These are phyloP conservation scores for Pleurotus eryngii DNA, from an alignment of 768 basidiomycete species.

Conservation along the genomic window DNA sequence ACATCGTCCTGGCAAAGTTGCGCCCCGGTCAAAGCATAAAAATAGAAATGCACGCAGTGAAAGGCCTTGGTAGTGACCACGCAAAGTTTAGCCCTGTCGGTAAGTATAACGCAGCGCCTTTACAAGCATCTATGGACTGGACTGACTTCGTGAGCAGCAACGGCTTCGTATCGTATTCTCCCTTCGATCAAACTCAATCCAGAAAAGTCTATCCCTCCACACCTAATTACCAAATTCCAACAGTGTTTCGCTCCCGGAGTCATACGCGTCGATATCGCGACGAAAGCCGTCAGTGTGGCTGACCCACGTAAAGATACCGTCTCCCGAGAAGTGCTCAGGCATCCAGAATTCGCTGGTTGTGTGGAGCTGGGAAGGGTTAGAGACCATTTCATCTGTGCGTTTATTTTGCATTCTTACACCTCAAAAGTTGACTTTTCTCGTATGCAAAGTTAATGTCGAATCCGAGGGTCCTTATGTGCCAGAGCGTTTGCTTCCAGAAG, in stretches of 20 bases:
- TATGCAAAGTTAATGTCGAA: constrained; percentile 73
- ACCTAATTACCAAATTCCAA: constrained; percentile 76
- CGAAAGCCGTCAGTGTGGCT: constrained; percentile 53
- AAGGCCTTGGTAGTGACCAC: constrained; percentile 91
- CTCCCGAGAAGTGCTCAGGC: constrained; percentile 87
- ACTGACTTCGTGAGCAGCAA: constrained; percentile 51
- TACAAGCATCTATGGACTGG: not conserved
- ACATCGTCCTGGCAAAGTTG: constrained; percentile 89
- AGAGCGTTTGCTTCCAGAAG: constrained; percentile 76
- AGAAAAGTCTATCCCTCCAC: constrained; percentile 67
- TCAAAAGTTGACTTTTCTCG: not conserved
- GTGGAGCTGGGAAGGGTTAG: constrained; percentile 83
- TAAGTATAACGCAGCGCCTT: constrained; percentile 28
- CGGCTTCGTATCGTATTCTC: constrained; percentile 91
- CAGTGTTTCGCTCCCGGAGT: constrained; percentile 87
- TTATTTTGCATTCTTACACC: not conserved
- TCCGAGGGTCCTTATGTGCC: constrained; percentile 88
- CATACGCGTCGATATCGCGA: constrained; percentile 56
- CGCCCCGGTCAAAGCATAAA: constrained; percentile 87
- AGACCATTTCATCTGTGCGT: constrained; percentile 91
- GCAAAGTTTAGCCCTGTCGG: constrained; percentile 97
- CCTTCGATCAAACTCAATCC: constrained; percentile 70
- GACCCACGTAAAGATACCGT: constrained; percentile 82
- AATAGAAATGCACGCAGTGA: constrained; percentile 86
- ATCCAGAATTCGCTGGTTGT: constrained; percentile 83